Percentiles rank a stretch among this genome's conserved stretches.
phyloP scores from a whole-genome alignment of 1,284 basidiomycete species.

The Papiliotrema terrestris region DNA sequence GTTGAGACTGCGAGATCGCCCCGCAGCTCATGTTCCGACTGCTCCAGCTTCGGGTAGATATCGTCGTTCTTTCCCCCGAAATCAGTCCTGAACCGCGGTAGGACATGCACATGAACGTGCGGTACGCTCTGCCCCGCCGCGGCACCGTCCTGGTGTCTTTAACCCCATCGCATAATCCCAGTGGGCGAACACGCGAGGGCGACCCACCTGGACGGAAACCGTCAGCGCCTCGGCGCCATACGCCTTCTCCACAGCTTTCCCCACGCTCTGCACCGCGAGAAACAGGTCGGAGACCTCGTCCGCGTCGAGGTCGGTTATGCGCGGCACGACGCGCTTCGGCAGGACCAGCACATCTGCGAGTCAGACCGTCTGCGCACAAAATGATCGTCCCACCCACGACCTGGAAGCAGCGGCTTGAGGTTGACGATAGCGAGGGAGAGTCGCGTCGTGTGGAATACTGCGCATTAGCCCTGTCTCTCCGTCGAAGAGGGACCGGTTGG shows the following conservation, averaged over 20 bases:
- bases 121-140: conserved; percentile 82
- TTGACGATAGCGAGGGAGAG: conserved; percentile 83
- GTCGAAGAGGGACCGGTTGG: not conserved
- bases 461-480: conserved; percentile 27
- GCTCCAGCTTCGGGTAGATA: conserved; percentile 73
- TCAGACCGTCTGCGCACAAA: not conserved
- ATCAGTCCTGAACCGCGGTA: conserved; percentile 67
- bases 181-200: no score
- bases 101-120: conserved; percentile 85
- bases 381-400: conserved; percentile 60
- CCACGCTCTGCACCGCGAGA: conserved; percentile 60
- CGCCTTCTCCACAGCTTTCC: conserved; percentile 46
- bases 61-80: conserved; percentile 63
- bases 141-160: conserved; percentile 65
- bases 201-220: conserved; percentile 70
- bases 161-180: no score
- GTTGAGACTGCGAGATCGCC: conserved; percentile 41
- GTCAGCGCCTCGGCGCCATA: conserved; percentile 60
- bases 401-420: conserved; percentile 85
- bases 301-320: conserved; percentile 67
- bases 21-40: conserved; percentile 55
- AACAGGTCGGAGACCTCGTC: conserved; percentile 76
- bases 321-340: conserved; percentile 68
- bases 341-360: conserved; percentile 78
- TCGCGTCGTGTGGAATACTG: conserved; percentile 64